These are phyloP conservation scores for Ceratocystis lukuohia DNA, from an alignment of 2,329 filamentous ascomycete species.

Conservation along the genomic window DNA sequence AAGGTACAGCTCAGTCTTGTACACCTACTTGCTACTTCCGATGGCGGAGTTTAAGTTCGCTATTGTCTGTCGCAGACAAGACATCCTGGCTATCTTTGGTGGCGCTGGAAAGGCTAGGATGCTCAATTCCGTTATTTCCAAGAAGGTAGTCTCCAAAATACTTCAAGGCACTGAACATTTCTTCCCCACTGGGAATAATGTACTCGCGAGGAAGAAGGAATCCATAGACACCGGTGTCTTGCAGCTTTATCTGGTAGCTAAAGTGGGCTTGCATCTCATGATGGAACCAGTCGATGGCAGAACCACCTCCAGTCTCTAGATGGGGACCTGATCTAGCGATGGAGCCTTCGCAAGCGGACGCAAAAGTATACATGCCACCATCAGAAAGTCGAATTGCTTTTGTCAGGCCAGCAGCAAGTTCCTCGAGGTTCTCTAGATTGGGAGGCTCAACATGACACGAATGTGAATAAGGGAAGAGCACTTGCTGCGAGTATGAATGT, in stretches of 20 bases:
- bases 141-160: conserved; percentile 73
- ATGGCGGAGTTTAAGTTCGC: conserved; percentile 4
- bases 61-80: conserved; percentile 8
- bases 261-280: conserved; percentile 70
- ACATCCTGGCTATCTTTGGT: conserved; percentile 22
- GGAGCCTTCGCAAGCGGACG: conserved; percentile 68
- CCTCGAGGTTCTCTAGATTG: conserved; percentile 80
- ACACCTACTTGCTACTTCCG: not conserved
- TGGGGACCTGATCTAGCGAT: conserved; percentile 25
- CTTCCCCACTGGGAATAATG: conserved; percentile 79
- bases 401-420: conserved; percentile 73
- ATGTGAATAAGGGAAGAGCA: conserved; percentile 84
- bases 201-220: conserved; percentile 78
- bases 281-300: conserved; percentile 90
- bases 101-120: conserved; percentile 21
- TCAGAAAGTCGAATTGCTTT: conserved; percentile 77
- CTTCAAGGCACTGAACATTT: conserved; percentile 69
- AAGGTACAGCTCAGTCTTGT: too few relatives aligned
- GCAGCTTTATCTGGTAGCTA: conserved; percentile 85
- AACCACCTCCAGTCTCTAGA: conserved; percentile 67
- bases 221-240: conserved; percentile 87
- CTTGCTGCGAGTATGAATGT: conserved; percentile 90
- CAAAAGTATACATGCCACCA: conserved; percentile 61
- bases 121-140: conserved; percentile 54
- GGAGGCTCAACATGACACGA: conserved; percentile 67